These are phyloP conservation scores for Cydonia oblonga DNA, from an alignment of 331 rosid genomes.

Conservation along the genomic window DNA sequence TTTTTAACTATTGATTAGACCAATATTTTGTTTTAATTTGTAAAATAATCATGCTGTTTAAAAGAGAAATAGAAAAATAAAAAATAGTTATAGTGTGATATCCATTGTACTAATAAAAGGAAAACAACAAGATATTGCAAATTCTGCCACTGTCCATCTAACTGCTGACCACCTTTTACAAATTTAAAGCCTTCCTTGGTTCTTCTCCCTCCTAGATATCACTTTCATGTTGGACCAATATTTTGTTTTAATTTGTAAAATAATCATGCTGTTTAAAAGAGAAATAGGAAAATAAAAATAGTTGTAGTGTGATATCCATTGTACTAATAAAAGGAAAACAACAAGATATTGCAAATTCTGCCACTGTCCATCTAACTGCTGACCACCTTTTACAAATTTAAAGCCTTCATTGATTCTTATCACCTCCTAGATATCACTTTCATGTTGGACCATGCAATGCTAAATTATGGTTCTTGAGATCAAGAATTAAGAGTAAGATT, in stretches of 20 bases:
- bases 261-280: neutral
- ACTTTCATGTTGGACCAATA: neutral
- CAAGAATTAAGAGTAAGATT: neutral
- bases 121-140: neutral
- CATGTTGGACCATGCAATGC: neutral
- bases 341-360: neutral
- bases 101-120: neutral
- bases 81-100: neutral
- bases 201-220: neutral
- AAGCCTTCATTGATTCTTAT: neutral
- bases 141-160: neutral
- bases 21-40: neutral
- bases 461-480: neutral
- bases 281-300: neutral
- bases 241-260: neutral
- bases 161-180: neutral
- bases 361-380: neutral
- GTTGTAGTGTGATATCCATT: neutral
- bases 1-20: neutral
- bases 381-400: neutral
- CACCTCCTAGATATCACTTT: neutral
- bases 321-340: neutral
- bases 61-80: neutral
- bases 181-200: neutral
- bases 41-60: neutral